Conservation (phyloP, 2,329 filamentous ascomycete genomes). For the Aspergillus hortae region DNA sequence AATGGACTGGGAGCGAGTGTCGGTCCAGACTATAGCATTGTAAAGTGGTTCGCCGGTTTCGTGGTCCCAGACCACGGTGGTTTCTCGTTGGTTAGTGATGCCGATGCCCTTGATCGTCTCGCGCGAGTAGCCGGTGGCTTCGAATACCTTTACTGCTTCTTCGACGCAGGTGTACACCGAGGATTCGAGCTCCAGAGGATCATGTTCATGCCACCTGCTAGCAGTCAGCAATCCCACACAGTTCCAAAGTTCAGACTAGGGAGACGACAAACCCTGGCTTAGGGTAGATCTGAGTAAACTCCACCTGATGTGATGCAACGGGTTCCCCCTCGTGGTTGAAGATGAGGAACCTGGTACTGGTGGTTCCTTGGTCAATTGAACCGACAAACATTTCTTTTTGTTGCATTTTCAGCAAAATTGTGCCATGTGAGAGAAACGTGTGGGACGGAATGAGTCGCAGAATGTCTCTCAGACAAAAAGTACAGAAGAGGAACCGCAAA, state of each 20-base stretch:
- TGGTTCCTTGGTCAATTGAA: constrained; percentile 87
- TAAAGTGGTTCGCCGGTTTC: constrained; percentile 74
- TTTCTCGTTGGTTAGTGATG: constrained; percentile 89
- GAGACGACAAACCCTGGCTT: constrained; percentile 63
- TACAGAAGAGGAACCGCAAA: no score
- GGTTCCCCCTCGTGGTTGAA: constrained; percentile 76
- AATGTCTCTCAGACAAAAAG: neutral
- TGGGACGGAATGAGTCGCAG: neutral
- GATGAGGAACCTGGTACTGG: constrained; percentile 82
- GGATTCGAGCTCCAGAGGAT: constrained; percentile 69
- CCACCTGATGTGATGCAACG: constrained; percentile 77
- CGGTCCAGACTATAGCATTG: constrained; percentile 87
- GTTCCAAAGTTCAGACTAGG: neutral
- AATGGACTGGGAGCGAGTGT: constrained; percentile 72
- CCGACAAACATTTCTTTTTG: constrained; percentile 60
- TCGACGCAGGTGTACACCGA: constrained; percentile 78
- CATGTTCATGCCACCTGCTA: constrained; percentile 80
- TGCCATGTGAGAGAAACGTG: neutral
- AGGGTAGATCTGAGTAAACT: constrained; percentile 80
- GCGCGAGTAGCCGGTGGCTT: constrained; percentile 60
- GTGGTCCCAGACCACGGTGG: constrained; percentile 79
- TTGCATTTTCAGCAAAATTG: constrained; percentile 16
- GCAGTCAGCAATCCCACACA: neutral
- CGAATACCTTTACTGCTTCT: constrained; percentile 66
- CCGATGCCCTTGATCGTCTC: constrained; percentile 70